Evolutionary conservation across 129 eudicot species (phyloP), one percentile per base, ranked within the genome.

Genomic region (Lactuca saligna): DNA sequence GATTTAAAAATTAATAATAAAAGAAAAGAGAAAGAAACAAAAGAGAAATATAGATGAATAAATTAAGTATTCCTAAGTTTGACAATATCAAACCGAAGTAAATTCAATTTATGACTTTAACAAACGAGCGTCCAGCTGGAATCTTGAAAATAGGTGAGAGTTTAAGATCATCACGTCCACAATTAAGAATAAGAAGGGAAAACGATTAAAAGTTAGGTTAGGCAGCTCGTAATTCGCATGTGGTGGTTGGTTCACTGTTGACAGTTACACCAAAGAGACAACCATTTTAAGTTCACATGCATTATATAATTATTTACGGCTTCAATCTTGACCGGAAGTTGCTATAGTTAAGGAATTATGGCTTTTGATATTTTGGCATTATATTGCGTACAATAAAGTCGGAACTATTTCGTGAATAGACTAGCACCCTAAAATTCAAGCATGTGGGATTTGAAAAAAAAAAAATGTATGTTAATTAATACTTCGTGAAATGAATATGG

Each of bases 191-290:
- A 15, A 49, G 17, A 20, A 38, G 16, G 33, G 78, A 73, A 54
- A 63, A 42, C 39, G 41, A 54, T 63, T 44, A 65, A 74, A 74
- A 65, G 73, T 57, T 74, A 65, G 79, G 79, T 74, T 56, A 65
- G 42, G 61, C 66, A 65, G 41, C 72, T 74, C 58, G 38, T 49
- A 65, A 48, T 56, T 44, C 57, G 72, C 72, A 74, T 65, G 79
- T 65, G 79, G 79, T 74, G 9, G 79, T 65, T 74, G 79, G 64
- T 73, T 63, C 46, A 73, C 56, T 63, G 69, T 73, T 63, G 78
- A 54, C 78, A 63, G 68, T 54, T 39, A 73, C 70, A 63, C 17
- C 49, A 54, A 31, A 5, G 14, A 5, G 14, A 54, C 57, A 39
- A 63, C 63, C 46, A 63, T 57, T 63, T 63, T 63, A 73, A 72